Evolutionary conservation across 805 yeast species (phyloP), one percentile per base, ranked within the genome.

Genomic region (Ogataea kodamae): DNA sequence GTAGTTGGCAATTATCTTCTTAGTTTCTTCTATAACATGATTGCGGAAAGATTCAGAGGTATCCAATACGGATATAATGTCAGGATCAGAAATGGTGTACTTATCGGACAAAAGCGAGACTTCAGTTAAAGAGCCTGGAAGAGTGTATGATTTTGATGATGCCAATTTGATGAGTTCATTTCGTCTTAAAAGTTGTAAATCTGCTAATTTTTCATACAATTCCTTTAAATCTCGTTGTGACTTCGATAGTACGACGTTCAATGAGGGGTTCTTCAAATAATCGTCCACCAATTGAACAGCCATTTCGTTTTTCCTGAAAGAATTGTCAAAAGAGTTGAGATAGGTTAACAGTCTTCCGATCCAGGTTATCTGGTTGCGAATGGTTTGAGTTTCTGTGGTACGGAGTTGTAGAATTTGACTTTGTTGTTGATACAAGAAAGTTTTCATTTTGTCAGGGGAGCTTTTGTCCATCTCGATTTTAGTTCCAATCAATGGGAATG

Each of bases 1-100:
- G 43, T 73, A 81, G 27, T 72, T 72, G 11, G 62, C 60, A 11
- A 79, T 72, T 0, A 80, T 73, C 1, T 63, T 57, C 35, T 74
- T 75, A 0, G 95, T 84, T 11, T 76, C 54, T 1, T 54, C 50
- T 24, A 79, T 57, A 45, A 76, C 82, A 8, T 56, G 52, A 6
- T 57, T 51, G 33, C 58, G 56, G 45, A 70, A 76, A 0, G 47
- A 17, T 2, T 57, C 57, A 15, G 62, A 58, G 0, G 65, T 36
- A 1, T 46, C 32, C 1, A 78, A 39, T 2, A 53, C 34, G 0
- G 46, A 39, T 4, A 42, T 38, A 4, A 62, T 25, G 1, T 48
- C 40, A 6, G 37, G 33, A 27, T 46, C 46, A 3, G 33, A n/a
- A 3, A 49, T 12, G 10, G 25, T 26, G 32, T 51, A 50, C 2